Percentiles rank a stretch among this genome's conserved stretches.
Conservation (phyloP, 139 green algal species). For the Tetraselmis chui region DNA sequence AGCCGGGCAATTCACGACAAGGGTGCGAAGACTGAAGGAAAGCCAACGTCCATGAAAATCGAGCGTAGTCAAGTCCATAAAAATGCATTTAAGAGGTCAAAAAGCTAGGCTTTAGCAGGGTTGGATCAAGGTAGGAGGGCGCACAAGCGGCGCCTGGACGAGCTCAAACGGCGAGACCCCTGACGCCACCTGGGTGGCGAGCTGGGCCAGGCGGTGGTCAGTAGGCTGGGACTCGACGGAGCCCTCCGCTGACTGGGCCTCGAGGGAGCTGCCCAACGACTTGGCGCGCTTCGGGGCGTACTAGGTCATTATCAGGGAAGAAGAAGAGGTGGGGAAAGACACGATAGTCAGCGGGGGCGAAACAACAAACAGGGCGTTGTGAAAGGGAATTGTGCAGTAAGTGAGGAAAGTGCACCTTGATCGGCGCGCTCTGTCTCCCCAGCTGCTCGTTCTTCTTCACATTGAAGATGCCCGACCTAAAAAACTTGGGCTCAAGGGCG, state of each 20-base stretch:
- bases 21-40: not conserved
- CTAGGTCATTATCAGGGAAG: not conserved
- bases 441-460: not conserved
- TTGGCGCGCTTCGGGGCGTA: not conserved
- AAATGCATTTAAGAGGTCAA: too few relatives aligned
- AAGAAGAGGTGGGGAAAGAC: too few relatives aligned
- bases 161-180: not conserved
- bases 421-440: not conserved
- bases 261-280: not conserved
- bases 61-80: too few relatives aligned
- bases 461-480: not conserved
- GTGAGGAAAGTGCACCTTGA: not conserved
- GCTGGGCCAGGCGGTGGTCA: not conserved
- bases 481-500: not conserved
- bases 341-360: too few relatives aligned
- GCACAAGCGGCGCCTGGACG: too few relatives aligned
- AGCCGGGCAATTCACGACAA: not conserved
- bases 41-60: too few relatives aligned
- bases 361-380: too few relatives aligned
- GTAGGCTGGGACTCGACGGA: not conserved
- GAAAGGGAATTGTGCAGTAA: not conserved
- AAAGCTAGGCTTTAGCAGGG: not conserved
- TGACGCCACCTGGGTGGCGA: not conserved
- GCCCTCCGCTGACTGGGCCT: not conserved
- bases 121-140: too few relatives aligned